A percentile compares a stretch with the other conserved stretches of the same genome.
Evolutionary conservation across 1,139 yeast genomes (phyloP).

Genomic region (Hansenula lynferdii): DNA sequence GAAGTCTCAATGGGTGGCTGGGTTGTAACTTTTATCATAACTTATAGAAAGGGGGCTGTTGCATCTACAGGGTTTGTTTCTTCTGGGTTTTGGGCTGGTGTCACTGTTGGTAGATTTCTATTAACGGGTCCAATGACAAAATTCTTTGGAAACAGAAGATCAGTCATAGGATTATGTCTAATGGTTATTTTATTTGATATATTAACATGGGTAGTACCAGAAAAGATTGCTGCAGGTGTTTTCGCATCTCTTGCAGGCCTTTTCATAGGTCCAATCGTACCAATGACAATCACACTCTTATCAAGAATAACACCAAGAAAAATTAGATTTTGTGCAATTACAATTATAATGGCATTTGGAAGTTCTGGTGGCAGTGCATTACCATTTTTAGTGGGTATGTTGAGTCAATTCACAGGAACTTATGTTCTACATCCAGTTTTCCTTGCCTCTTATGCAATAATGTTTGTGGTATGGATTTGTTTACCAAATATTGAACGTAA

Average conservation of each 20-base stretch:
- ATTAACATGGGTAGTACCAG: constrained; percentile 44
- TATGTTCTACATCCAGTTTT: constrained; percentile 51
- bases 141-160: constrained; percentile 44
- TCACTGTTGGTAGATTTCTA: constrained; percentile 54
- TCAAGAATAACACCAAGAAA: constrained; percentile 47
- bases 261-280: constrained; percentile 50
- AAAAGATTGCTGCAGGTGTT: constrained; percentile 37
- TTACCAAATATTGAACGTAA: constrained; percentile 37
- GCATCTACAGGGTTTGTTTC: constrained; percentile 55
- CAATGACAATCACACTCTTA: constrained; percentile 45
- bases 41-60: constrained; percentile 45
- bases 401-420: constrained; percentile 47
- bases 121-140: constrained; percentile 27
- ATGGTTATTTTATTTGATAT: constrained; percentile 34
- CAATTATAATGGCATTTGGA: constrained; percentile 56
- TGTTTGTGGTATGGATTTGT: constrained; percentile 39
- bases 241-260: constrained; percentile 45
- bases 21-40: constrained; percentile 60
- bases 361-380: constrained; percentile 57
- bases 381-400: constrained; percentile 52
- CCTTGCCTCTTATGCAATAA: constrained; percentile 34
- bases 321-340: constrained; percentile 47
- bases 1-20: constrained; percentile 71
- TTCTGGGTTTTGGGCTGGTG: constrained; percentile 70
- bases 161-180: constrained; percentile 33